Base-by-base conservation (phyloP, 768 basidiomycete species). In the Hydnum rufescens region DNA sequence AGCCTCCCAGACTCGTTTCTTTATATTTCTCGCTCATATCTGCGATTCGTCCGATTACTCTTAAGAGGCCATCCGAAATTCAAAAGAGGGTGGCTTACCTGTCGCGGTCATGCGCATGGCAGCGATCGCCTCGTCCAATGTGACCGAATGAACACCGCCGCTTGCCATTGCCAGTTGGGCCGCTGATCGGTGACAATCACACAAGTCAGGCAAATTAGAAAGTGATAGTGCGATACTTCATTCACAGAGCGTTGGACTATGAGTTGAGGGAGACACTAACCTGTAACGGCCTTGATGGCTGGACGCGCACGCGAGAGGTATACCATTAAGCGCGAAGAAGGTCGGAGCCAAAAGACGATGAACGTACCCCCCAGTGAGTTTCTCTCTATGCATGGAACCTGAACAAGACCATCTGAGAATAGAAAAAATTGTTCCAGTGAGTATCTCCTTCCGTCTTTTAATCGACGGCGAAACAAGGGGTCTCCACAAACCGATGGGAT, bases 1-100 rank as follows among this genome's bases (percentile, higher is more conserved):
- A 69, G 51, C 78, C 77, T 36, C 86, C 87, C 57, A 96, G 74
- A 64, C 83, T 87, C 0, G 90, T 96, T 66, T 96, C 90, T 63
- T 93, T 95, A 64, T 93, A 92, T 64, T 90, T 88, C 58, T 82
- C 75, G 56, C 85, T 88, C 88, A 93, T 93, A 64, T 90, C 86
- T n/a, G 75, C 71, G n/a, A n/a, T n/a, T n/a, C 26, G 13, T 55
- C 13, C 13, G 36, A 39, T 39, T 13, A 22, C 22, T 13, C 13
- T 39, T 39, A 22, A 22, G 22, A 13, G 36, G 22, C 22, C 36
- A 39, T 39, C 13, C 0, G 13, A 13, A 13, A 39, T 5, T 3
- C 18, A 19, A 4, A 59, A 42, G 61, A 56, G 19, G 43, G 54
- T 47, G 59, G 60, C 59, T 58, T 59, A 47, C 59, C 59, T 8